Base-by-base conservation (phyloP, 257 asterid species). In the Forsythia viridissima region DNA sequence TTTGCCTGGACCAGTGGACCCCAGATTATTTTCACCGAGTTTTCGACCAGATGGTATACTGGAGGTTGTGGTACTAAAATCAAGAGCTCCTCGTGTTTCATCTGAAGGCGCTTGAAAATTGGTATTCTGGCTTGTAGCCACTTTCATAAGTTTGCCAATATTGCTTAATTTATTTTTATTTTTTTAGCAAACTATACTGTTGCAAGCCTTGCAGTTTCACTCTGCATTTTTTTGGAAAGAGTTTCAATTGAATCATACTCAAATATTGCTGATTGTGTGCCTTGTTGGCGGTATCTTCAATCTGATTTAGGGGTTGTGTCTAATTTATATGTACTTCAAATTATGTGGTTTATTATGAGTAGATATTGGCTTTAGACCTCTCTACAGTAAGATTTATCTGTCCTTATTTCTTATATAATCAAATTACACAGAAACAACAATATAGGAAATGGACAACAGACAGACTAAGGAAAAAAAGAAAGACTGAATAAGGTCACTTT, bases 1-100 rank as follows among this genome's bases (percentile, higher is more conserved):
- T 70, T 76, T 87, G 81, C 91, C 91, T 15, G 91, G 89, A 59
- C 81, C 89, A n/a, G 88, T 84, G 8, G 89, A 87, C 52, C 87
- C 90, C 43, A 87, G 84, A 72, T 74, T 83, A 72, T 80, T 76
- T 72, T 76, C 79, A 30, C 70, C 79, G 4, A 69, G 74, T 48
- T 73, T 84, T 10, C 75, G 82, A 57, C 24, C 86, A 10, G 90
- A 83, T 39, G 90, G 90, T 52, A 82, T 87, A 13, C 73, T 87
- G 55, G 90, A 84, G 71, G 87, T 73, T 30, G 71, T 82, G 13
- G 87, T 76, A 5, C 20, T 82, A 44, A 87, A 84, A 79, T 59
- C 16, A 52, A 81, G 82, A 75, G 75, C 83, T 66, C 87, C 90
- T 57, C 57, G 72, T 55, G 74, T 80, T 68, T 78, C 88, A 48